Base-by-base conservation (phyloP, 108 stramenopile genomes). In the Skeletonema grethae region DNA sequence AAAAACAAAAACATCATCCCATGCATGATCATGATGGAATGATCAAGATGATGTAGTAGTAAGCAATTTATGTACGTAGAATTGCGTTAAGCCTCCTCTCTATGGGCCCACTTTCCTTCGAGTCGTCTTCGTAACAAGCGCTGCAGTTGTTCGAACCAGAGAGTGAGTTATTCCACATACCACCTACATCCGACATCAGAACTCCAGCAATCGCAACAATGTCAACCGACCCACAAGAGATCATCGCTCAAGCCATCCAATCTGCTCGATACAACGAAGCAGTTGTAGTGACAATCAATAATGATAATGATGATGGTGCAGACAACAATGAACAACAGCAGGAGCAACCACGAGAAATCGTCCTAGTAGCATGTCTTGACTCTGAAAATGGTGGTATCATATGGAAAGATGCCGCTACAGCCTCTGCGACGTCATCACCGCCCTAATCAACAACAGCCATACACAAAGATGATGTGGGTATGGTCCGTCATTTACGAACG, bases 201-300 rank as follows among this genome's bases (percentile, higher is more conserved):
- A 7, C 32, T 34, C 0, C 32, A 1, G 32, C 32, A 34, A 34
- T 10, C 10, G 25, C 36, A 38, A 43, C 15, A n/a, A 43, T 43
- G 41, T 43, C 41, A 43, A n/a, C 41, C 5, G 41, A 43, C 4
- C 41, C 41, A 43, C 41, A 43, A 43, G 60, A 66, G 15, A 41
- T 43, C 7, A 20, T 77, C 39, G 18, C 71, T 22, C 45, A 73
- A 61, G 89, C 89, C 55, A 46, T 90, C 16, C 62, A 72, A 57
- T 74, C 74, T 10, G 86, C 86, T 48, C 83, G 83, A 48, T 87
- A 82, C 81, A 90, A 87, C 65, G 89, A 90, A 41, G 85, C 76
- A 8, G 89, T 90, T 8, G 76, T 84, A 7, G 65, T 90, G 3
- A 64, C 71, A 6, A 60, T 87, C 16, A 38, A 55, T 24, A 45